A percentile compares a stretch with the other conserved stretches of the same genome.
Conservation (phyloP, 164 flowering plant genomes). For the Berberis vulgaris region DNA sequence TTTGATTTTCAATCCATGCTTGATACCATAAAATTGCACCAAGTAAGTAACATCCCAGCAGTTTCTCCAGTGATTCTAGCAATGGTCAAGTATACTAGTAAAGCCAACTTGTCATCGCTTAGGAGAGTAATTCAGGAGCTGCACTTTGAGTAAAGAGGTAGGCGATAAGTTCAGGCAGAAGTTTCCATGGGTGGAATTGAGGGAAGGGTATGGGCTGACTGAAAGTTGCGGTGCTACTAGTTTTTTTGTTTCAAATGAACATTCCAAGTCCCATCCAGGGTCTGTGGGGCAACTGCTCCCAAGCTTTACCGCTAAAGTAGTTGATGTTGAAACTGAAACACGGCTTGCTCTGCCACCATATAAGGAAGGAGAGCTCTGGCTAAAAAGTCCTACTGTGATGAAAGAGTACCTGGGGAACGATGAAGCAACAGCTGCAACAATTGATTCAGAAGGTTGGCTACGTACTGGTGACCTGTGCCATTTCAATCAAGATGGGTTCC, state of each 20-base stretch:
- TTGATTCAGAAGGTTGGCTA: slow-evolving; percentile 56
- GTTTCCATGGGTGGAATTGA: slow-evolving; percentile 56
- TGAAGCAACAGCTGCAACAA: slow-evolving; percentile 45
- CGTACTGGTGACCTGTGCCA: slow-evolving; percentile 67
- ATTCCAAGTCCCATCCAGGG: slow-evolving; percentile 23
- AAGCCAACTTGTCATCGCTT: slow-evolving; percentile 32
- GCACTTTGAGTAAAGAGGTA: slow-evolving; percentile 59
- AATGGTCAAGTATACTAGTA: slow-evolving; percentile 29
- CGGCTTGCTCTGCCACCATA: slow-evolving; percentile 32
- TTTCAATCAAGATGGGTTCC: slow-evolving; percentile 49
- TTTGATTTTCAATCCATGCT: slow-evolving; percentile 50
- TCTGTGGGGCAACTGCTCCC: slow-evolving; percentile 44
- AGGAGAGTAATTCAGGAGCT: slow-evolving; percentile 54
- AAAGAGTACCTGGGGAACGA: slow-evolving; percentile 43
- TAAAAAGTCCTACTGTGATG: slow-evolving; percentile 57
- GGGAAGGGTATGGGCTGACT: slow-evolving; percentile 65
- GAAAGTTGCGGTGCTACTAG: slow-evolving; percentile 50
- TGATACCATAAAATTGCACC: slow-evolving; percentile 33
- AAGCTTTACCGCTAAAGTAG: slow-evolving; percentile 43
- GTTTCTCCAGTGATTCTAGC: slow-evolving; percentile 64
- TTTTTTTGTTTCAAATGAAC: slow-evolving; percentile 15
- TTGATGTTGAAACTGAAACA: slow-evolving; percentile 32
- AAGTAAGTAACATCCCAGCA: slow-evolving; percentile 45
- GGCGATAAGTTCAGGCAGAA: slow-evolving; percentile 30
- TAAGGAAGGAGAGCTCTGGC: slow-evolving; percentile 59